A percentile compares a stretch with the other conserved stretches of the same genome.
phyloP scores from a whole-genome alignment of 129 eudicot genomes.

The Gnaphalium uliginosum region DNA sequence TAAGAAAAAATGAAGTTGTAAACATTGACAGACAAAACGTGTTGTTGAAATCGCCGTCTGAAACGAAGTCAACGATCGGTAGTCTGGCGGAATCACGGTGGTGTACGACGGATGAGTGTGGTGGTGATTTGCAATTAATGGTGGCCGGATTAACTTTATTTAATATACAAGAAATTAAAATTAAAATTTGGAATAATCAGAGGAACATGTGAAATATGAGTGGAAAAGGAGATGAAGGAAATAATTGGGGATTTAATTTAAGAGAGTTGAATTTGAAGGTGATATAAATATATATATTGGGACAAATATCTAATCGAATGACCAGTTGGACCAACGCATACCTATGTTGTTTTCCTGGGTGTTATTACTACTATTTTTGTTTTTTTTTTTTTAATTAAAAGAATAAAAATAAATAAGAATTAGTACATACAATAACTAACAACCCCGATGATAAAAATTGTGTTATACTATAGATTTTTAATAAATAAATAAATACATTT shows the following conservation, averaged over 20 bases:
- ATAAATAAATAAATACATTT: no score
- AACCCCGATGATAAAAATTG: no score
- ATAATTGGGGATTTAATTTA: neutral
- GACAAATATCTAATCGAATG: neutral
- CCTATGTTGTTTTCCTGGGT: neutral
- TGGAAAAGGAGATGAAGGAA: neutral
- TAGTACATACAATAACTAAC: no score
- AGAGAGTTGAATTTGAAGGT: neutral
- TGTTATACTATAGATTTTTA: no score
- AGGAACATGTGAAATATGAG: neutral
- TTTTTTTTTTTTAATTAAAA: no score
- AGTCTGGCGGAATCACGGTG: constrained; percentile 9
- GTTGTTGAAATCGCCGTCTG: constrained; percentile 26
- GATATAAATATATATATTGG: neutral
- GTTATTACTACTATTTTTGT: no score
- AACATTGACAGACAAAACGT: constrained; percentile 31
- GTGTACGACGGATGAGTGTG: constrained; percentile 23
- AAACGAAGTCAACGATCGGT: constrained; percentile 28
- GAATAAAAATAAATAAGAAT: no score
- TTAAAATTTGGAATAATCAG: neutral
- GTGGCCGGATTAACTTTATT: neutral
- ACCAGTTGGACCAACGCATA: neutral
- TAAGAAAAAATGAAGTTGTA: constrained; percentile 18
- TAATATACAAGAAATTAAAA: no score
- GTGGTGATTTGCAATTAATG: constrained; percentile 6